A percentile compares a stretch with the other conserved stretches of the same genome.
phyloP scores from a whole-genome alignment of 306 rosid species.

The Vigna hirtella region DNA sequence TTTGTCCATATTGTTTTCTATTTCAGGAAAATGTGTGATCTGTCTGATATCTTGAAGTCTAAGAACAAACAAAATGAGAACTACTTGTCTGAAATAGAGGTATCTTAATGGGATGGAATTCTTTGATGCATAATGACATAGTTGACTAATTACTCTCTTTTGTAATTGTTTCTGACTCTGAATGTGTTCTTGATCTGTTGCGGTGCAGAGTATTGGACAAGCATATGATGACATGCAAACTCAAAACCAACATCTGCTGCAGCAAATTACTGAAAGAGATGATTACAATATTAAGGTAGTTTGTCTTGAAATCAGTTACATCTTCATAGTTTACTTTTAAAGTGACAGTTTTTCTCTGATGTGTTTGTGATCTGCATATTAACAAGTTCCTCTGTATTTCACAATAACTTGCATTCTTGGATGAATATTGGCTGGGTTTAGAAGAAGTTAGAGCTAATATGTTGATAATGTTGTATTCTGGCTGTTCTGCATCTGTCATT shows the following conservation, averaged over 20 bases:
- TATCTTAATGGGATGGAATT: conserved; percentile 40
- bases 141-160: conserved; percentile 17
- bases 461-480: not conserved
- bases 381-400: no score
- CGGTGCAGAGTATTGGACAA: conserved; percentile 85
- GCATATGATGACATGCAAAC: conserved; percentile 98
- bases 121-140: conserved; percentile 8
- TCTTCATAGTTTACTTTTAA: conserved; percentile 21
- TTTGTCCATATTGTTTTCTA: conserved; percentile 25
- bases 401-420: no score
- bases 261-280: conserved; percentile 96
- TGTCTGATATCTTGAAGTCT: conserved; percentile 71
- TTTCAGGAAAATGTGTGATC: conserved; percentile 68
- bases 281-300: conserved; percentile 97
- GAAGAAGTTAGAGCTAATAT: no score
- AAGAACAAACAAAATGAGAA: conserved; percentile 91
- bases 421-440: no score
- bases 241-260: conserved; percentile 96
- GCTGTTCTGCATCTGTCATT: not conserved
- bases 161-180: not conserved
- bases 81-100: conserved; percentile 98
- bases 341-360: not conserved
- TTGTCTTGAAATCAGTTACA: conserved; percentile 27
- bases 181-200: conserved; percentile 40
- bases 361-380: no score